Percentiles rank a stretch among this genome's conserved stretches.
phyloP scores from a whole-genome alignment of 345 rosid species.

The Microcos paniculata region DNA sequence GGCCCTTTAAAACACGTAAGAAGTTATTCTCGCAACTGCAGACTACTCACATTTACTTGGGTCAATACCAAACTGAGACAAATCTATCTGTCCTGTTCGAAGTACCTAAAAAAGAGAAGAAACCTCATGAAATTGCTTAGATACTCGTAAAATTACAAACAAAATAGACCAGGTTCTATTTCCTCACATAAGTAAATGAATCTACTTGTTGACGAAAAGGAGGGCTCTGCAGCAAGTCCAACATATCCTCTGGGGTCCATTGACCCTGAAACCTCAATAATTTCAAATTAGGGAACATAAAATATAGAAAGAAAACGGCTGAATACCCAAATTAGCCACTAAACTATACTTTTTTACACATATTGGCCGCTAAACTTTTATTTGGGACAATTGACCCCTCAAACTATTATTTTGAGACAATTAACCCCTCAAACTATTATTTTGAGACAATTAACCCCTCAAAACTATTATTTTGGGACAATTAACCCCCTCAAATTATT shows the following conservation, averaged over 20 bases:
- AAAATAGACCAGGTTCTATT: conserved; percentile 13
- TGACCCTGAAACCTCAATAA: conserved; percentile 59
- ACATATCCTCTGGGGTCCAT: conserved; percentile 67
- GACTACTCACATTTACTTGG: conserved; percentile 79
- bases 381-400: too few species aligned
- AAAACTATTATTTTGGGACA: too few species aligned
- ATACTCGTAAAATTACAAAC: neutral
- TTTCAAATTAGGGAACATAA: conserved; percentile 9
- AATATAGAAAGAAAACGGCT: neutral
- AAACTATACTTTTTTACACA: too few species aligned
- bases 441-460: too few species aligned
- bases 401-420: too few species aligned
- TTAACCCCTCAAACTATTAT: too few species aligned
- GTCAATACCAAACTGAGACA: conserved; percentile 90
- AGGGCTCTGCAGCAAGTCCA: conserved; percentile 87
- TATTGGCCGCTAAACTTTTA: too few species aligned
- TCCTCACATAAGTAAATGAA: conserved; percentile 86
- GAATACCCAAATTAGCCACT: too few species aligned
- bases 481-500: too few species aligned
- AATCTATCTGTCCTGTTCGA: conserved; percentile 91
- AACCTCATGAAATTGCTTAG: neutral
- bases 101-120: conserved; percentile 57
- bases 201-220: conserved; percentile 98
- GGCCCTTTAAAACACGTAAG: neutral
- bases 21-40: neutral